These are phyloP conservation scores for Ostreobium quekettii DNA, from an alignment of 139 green algal genomes.

Conservation along the genomic window DNA sequence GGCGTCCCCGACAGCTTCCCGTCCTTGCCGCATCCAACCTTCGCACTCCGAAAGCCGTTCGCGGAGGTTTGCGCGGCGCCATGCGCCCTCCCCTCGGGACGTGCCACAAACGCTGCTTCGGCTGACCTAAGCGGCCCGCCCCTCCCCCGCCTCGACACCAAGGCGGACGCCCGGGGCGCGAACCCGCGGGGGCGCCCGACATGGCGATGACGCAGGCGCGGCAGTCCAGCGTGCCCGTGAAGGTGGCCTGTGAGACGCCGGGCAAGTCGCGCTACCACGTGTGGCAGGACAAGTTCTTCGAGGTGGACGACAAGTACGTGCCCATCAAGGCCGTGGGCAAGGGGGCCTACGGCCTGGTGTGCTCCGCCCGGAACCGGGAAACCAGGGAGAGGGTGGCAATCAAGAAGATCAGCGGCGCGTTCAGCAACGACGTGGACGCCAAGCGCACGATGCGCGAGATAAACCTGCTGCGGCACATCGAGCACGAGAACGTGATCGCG, in stretches of 20 bases:
- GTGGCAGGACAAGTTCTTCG: constrained; percentile 39
- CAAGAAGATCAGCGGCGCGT: constrained; percentile 93
- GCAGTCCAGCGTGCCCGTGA: neutral
- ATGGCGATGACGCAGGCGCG: too few species aligned
- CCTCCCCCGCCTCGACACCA: too few species aligned
- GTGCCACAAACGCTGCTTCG: too few species aligned
- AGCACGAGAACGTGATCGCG: constrained; percentile 83
- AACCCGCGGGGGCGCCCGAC: too few species aligned
- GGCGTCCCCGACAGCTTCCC: too few species aligned
- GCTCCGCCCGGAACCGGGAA: constrained; percentile 42
- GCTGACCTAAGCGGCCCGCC: too few species aligned
- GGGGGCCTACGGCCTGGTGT: constrained; percentile 94
- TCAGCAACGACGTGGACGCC: constrained; percentile 90
- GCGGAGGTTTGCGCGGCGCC: too few species aligned
- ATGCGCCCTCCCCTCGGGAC: too few species aligned
- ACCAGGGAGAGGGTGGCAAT: constrained; percentile 73
- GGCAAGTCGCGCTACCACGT: neutral
- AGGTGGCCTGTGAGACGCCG: neutral
- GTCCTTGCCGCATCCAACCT: too few species aligned
- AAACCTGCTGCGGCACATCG: constrained; percentile 72
- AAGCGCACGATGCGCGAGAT: constrained; percentile 90
- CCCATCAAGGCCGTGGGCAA: constrained; percentile 83
- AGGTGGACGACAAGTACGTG: constrained; percentile 43
- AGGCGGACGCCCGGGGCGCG: too few species aligned
- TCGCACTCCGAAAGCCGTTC: too few species aligned